A percentile compares a stretch with the other conserved stretches of the same genome.
Evolutionary conservation across 2,329 filamentous ascomycete genomes (phyloP).

Genomic region (Aureobasidium leucospermi): DNA sequence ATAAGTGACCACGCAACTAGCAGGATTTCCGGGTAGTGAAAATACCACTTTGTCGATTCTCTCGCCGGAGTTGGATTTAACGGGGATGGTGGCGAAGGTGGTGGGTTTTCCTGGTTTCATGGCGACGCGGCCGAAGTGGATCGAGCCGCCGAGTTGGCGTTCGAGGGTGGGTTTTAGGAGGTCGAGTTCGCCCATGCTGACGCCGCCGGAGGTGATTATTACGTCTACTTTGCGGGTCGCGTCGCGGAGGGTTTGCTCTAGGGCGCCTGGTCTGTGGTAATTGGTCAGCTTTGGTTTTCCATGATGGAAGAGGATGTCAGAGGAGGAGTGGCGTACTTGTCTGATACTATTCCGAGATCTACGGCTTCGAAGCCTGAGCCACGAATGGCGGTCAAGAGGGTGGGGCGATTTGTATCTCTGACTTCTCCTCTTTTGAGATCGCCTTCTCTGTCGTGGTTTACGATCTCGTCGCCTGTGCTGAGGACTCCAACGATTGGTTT

Average conservation of each 20-base stretch:
- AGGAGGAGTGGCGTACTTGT: slow-evolving; percentile 42
- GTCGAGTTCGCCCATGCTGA: slow-evolving; percentile 96
- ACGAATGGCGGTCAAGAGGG: slow-evolving; percentile 68
- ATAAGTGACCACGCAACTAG: slow-evolving; percentile 85
- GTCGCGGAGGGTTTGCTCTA: slow-evolving; percentile 70
- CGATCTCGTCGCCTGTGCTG: slow-evolving; percentile 91
- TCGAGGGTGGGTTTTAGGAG: slow-evolving; percentile 95
- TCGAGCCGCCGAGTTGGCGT: slow-evolving; percentile 77
- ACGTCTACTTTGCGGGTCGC: slow-evolving; percentile 70
- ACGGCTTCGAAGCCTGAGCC: slow-evolving; percentile 71
- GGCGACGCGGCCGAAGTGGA: slow-evolving; percentile 89
- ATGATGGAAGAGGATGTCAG: slow-evolving; percentile 17
- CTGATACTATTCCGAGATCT: slow-evolving; percentile 78
- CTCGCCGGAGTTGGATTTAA: slow-evolving; percentile 46
- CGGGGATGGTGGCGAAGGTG: slow-evolving; percentile 83
- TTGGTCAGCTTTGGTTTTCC: not conserved
- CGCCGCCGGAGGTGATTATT: slow-evolving; percentile 85
- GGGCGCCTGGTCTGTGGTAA: slow-evolving; percentile 49
- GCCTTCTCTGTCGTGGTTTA: slow-evolving; percentile 60
- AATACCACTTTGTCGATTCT: slow-evolving; percentile 68
- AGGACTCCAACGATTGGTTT: slow-evolving; percentile 77
- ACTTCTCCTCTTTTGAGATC: slow-evolving; percentile 72
- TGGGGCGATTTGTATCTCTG: slow-evolving; percentile 85
- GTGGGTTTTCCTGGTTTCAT: slow-evolving; percentile 99
- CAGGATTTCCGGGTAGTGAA: slow-evolving; percentile 87